phyloP scores from a whole-genome alignment of 1,139 yeast species.

The Ogataea hybrid region DNA sequence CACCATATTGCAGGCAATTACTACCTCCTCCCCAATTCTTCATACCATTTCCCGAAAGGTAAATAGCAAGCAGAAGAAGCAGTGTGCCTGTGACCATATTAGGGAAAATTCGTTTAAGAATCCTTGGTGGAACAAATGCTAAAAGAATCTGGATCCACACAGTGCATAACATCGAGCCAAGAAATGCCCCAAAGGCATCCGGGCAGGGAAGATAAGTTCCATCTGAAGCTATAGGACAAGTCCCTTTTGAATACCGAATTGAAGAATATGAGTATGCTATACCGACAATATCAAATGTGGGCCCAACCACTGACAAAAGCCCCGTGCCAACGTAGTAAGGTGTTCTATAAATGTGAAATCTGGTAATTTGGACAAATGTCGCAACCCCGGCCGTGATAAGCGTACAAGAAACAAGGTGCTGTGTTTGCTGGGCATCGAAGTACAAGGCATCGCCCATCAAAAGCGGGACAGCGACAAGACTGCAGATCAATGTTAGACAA shows the following conservation, averaged over 20 bases:
- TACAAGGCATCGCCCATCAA: conserved; percentile 18
- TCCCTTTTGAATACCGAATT: conserved; percentile 16
- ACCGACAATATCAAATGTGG: conserved; percentile 20
- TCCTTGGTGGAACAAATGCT: conserved; percentile 20
- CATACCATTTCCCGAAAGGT: conserved; percentile 20
- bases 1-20: conserved; percentile 10
- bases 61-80: conserved; percentile 15
- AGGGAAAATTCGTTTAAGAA: conserved; percentile 17
- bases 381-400: conserved; percentile 20
- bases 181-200: conserved; percentile 18
- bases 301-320: conserved; percentile 20
- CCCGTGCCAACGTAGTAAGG: conserved; percentile 21
- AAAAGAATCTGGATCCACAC: conserved; percentile 20
- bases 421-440: conserved; percentile 16
- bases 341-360: conserved; percentile 17
- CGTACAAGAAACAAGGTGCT: conserved; percentile 19
- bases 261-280: conserved; percentile 18
- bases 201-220: conserved; percentile 21
- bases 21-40: conserved; percentile 22
- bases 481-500: conserved; percentile 18
- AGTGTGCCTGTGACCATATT: conserved; percentile 21
- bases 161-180: conserved; percentile 18
- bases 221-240: conserved; percentile 14
- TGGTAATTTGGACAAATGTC: conserved; percentile 21
- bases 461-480: conserved; percentile 21